These are phyloP conservation scores for Geotrichum histeridarum DNA, from an alignment of 1,139 yeast genomes.

Conservation along the genomic window DNA sequence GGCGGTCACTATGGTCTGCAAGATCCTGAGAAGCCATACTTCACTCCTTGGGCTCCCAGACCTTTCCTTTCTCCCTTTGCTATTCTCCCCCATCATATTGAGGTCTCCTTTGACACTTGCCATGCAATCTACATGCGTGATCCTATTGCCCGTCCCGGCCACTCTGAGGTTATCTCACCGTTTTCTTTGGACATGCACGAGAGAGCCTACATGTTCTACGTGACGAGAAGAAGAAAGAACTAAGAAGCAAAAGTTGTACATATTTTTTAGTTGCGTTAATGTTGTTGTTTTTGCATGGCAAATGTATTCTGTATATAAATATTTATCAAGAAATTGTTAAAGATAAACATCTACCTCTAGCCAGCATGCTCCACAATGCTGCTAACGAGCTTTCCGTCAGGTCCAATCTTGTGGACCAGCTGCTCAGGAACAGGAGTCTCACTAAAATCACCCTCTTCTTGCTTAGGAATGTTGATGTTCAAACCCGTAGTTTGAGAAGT, in stretches of 20 bases:
- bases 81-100: constrained; percentile 84
- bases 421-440: constrained; percentile 89
- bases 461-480: constrained; percentile 71
- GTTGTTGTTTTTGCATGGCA: background rate
- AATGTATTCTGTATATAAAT: background rate
- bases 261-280: background rate
- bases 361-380: constrained; percentile 58
- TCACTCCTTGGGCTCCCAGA: constrained; percentile 96
- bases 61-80: constrained; percentile 92
- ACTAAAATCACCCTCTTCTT: constrained; percentile 56
- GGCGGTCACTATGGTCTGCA: constrained; percentile 68
- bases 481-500: constrained; percentile 81
- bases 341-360: constrained; percentile 26
- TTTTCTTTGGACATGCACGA: constrained; percentile 80
- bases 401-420: constrained; percentile 55
- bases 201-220: constrained; percentile 93
- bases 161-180: constrained; percentile 92
- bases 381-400: constrained; percentile 46
- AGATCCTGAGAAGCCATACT: constrained; percentile 72
- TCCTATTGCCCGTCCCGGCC: constrained; percentile 96
- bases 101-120: constrained; percentile 82
- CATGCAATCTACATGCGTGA: constrained; percentile 93
- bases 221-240: constrained; percentile 47
- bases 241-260: background rate
- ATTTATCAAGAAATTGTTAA: background rate